Base-by-base conservation (phyloP, 768 basidiomycete genomes). In the Kondoa malvinella region DNA sequence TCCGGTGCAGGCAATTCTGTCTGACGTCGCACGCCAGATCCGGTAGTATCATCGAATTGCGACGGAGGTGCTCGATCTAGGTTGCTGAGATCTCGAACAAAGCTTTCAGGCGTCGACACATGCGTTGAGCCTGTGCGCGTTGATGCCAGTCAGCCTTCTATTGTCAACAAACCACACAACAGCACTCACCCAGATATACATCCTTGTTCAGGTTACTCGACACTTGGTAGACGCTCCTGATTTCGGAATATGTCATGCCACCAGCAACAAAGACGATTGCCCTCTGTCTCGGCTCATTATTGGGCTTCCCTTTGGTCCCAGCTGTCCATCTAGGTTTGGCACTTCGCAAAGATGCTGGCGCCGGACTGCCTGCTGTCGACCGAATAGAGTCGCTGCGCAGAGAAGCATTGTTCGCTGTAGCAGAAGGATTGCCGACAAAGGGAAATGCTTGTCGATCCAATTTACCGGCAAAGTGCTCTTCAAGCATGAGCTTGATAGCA, bases 171-270 rank as follows among this genome's bases (percentile, higher is more conserved):
- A 4, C 17, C 12, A 16, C 29, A 29, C 32, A 2, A 15, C 4
- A 27, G n/a, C n/a, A 1, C 75, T 50, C 72, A 94, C 94, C 95
- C 67, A 99, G 88, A 77, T 85, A 88, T 65, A 97, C 83, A 73
- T 99, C 95, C 77, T 87, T 91, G 73, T 87, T 86, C 65, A 89
- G 76, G 1, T 83, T 76, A 60, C 80, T 81, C 1, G 89, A 87
- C 17, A 94, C 80, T 63, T 85, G 81, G 75, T 96, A 97, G 59
- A 84, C 86, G 73, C 91, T 85, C 69, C 94, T 82, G 77, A 92
- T 86, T 78, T 99, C 95, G 0, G 92, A 94, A 76, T 91, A 92
- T 1, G 95, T 92, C 83, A 92, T 86, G 1, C 95, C 95, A 34
- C 95, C 95, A 16, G 89, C 88, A 27, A 96, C 81, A 77, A 97